Conservation (phyloP, 257 asterid species). For the Forsythia suspensa region DNA sequence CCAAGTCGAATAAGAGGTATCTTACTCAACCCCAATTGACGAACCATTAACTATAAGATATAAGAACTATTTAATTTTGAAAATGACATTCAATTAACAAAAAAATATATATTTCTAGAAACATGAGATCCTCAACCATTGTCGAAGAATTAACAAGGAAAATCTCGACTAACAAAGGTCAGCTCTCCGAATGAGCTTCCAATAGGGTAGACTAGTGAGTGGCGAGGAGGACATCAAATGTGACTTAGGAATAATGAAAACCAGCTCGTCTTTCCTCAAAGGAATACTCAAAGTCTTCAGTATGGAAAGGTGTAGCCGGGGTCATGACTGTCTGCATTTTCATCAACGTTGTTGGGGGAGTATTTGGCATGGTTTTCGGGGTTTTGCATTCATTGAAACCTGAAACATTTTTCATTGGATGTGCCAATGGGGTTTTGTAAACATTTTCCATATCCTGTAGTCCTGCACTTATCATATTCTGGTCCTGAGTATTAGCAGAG, state of each 20-base stretch:
- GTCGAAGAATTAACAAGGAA: too few relatives aligned
- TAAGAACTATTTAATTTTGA: too few relatives aligned
- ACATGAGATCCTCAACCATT: too few relatives aligned
- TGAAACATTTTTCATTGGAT: constrained; percentile 30
- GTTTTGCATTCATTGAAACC: constrained; percentile 27
- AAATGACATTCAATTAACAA: too few relatives aligned
- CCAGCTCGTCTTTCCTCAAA: constrained; percentile 81
- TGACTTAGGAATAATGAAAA: constrained; percentile 27
- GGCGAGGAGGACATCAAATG: constrained; percentile 22
- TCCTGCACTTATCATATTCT: constrained; percentile 27
- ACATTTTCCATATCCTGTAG: constrained; percentile 19
- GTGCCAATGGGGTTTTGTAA: constrained; percentile 23
- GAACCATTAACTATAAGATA: too few relatives aligned
- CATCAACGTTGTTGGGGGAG: constrained; percentile 37
- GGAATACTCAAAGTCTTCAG: constrained; percentile 39
- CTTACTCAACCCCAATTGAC: too few relatives aligned
- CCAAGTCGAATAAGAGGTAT: too few relatives aligned
- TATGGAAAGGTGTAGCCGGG: constrained; percentile 27
- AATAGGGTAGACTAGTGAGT: constrained; percentile 25
- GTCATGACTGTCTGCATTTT: constrained; percentile 43
- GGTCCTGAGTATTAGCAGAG: constrained; percentile 40
- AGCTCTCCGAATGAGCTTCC: neutral
- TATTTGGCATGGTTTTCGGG: constrained; percentile 33
- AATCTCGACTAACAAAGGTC: too few relatives aligned
- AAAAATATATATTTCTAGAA: too few relatives aligned